Evolutionary conservation across 2,329 filamentous ascomycete species (phyloP).

Genomic region (Pestalotiopsis fici): DNA sequence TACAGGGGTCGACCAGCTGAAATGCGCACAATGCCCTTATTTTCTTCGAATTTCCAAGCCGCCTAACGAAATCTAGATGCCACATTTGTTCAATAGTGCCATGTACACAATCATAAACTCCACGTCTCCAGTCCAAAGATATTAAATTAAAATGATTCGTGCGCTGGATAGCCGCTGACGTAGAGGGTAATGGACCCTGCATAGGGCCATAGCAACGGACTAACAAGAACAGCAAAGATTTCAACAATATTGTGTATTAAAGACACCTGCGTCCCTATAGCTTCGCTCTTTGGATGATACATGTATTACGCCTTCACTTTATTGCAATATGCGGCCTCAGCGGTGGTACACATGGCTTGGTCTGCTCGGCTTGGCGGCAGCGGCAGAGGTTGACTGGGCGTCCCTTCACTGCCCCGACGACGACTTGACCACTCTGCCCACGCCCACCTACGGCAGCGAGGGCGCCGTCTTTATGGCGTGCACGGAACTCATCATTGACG

Average conservation of each 20-base stretch:
- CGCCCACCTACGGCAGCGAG: constrained; percentile 20
- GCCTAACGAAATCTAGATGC: neutral
- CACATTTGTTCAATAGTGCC: neutral
- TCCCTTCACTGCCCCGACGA: constrained; percentile 8
- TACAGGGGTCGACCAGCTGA: neutral
- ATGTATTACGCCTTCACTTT: neutral
- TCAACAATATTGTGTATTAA: neutral
- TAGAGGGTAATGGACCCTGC: neutral
- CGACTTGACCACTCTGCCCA: constrained; percentile 1
- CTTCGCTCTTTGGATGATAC: neutral
- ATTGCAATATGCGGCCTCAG: neutral
- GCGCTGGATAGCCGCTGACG: neutral
- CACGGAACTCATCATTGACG: constrained; percentile 21
- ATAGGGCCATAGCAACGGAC: too few species aligned
- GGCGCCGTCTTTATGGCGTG: constrained; percentile 24
- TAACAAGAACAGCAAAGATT: too few species aligned
- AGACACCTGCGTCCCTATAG: neutral
- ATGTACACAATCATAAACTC: neutral
- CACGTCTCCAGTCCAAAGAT: too few species aligned
- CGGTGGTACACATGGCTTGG: neutral
- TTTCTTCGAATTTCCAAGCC: neutral
- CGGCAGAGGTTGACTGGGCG: constrained; percentile 6
- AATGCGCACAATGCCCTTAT: constrained; percentile 19
- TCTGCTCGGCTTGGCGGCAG: neutral
- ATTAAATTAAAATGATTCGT: neutral